Base-by-base conservation (phyloP, 192 early-diverging fungal species). In the Entrophospora sp. region DNA sequence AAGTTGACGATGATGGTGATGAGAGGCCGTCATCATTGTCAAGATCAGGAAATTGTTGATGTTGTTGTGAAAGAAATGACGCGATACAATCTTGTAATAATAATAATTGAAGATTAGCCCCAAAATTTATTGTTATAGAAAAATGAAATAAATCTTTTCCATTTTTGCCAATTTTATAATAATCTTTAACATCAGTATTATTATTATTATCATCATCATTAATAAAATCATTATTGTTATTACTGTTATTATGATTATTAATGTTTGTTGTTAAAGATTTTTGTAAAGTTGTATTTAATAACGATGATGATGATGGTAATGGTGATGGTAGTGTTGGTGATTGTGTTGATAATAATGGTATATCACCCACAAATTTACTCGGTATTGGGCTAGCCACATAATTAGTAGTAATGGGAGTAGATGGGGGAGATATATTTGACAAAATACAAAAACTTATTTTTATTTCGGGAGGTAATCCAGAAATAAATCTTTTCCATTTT, bases 401-500 rank as follows among this genome's bases (percentile, higher is more conserved):
- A 32, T 31, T 3, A 32, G 7, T 18, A 36, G 13, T 9, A 22
- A n/a, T 13, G 14, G 64, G 38, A 10, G 51, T 66, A n/a, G 37
- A 10, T n/a, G 48, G 37, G 2, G 64, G 16, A 7, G 64, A 66
- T 40, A 66, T 40, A 55, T 56, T 66, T 30, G 64, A 22, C 27
- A 66, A 55, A 31, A 66, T 66, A 32, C 64, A 69, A 24, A 77
- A 77, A 3, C 64, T 66, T 52, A 77, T 72, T 55, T 73, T 73
- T 56, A 77, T 61, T 63, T 77, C 75, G 1, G 75, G 72, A 31
- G 51, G 60, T 13, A 73, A 55, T 2, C 72, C 75, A 40, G 24
- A 16, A 66, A 66, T 1, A 52, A 12, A 25, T 66, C 64, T 10
- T 14, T 22, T 18, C 25, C 36, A 55, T 66, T 31, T 9, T 18